phyloP scores from a whole-genome alignment of 2,329 filamentous ascomycete species.

The Penicillium vulpinum region DNA sequence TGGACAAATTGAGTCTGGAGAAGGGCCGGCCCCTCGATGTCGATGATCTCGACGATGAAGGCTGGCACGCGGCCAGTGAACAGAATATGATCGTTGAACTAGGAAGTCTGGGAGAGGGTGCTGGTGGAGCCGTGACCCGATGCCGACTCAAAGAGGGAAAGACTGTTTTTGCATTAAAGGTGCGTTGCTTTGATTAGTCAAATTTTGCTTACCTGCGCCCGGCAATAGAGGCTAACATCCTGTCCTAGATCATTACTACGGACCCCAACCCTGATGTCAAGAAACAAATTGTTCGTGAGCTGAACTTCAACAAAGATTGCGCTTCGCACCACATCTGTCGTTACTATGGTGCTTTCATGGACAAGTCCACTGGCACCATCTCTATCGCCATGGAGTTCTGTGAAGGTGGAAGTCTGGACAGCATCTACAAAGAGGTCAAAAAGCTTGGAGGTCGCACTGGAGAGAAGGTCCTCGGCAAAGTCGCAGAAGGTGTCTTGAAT shows the following conservation, averaged over 20 bases:
- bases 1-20: constrained; percentile 79
- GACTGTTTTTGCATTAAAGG: constrained; percentile 94
- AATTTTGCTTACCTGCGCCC: background rate
- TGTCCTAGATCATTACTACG: constrained; percentile 83
- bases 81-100: constrained; percentile 85
- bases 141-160: constrained; percentile 88
- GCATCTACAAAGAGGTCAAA: constrained; percentile 96
- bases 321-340: constrained; percentile 94
- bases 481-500: constrained; percentile 90
- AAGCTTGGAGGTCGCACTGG: constrained; percentile 90
- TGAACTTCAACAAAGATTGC: constrained; percentile 97
- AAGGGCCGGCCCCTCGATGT: constrained; percentile 83
- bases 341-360: constrained; percentile 96
- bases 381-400: constrained; percentile 99
- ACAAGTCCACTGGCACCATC: constrained; percentile 93
- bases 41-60: constrained; percentile 90
- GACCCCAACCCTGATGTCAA: constrained; percentile 97
- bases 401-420: constrained; percentile 92
- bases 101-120: constrained; percentile 88
- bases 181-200: constrained; percentile 43
- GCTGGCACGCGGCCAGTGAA: constrained; percentile 89
- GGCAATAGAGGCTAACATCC: constrained; percentile 17
- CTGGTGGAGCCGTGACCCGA: constrained; percentile 90
- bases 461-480: constrained; percentile 95
- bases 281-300: constrained; percentile 94